Conservation (phyloP, 345 rosid genomes). For the Lepidium sativum region DNA sequence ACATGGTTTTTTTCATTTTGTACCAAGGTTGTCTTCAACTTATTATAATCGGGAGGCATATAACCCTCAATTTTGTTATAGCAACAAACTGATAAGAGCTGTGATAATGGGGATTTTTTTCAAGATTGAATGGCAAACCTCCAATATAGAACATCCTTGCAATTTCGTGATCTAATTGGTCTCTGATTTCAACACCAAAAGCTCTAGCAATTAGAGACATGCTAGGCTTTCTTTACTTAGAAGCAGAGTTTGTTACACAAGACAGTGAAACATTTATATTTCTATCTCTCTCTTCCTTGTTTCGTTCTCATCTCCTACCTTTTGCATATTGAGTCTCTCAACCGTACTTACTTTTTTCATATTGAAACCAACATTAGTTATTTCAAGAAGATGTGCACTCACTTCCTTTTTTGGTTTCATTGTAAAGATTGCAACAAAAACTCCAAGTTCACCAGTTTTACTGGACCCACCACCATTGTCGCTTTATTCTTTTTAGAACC, state of each 20-base stretch:
- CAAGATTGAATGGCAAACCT: not conserved
- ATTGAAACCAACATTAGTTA: not conserved
- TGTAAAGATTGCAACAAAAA: no score
- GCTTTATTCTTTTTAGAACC: no score
- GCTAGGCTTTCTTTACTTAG: not conserved
- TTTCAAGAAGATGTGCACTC: not conserved
- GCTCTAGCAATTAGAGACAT: not conserved
- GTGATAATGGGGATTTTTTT: not conserved
- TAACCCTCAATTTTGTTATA: not conserved
- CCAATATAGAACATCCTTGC: not conserved
- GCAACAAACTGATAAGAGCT: not conserved
- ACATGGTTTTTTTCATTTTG: not conserved
- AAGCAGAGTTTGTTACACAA: not conserved
- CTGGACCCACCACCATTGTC: no score
- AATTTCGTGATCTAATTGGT: not conserved
- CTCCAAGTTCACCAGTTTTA: no score
- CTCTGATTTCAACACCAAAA: not conserved
- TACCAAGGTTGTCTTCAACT: not conserved
- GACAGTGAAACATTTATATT: not conserved
- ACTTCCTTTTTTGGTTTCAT: no score
- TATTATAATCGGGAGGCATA: not conserved
- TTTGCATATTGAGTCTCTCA: not conserved
- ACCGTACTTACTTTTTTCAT: not conserved
- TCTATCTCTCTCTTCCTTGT: not conserved
- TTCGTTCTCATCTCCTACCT: not conserved